These are phyloP conservation scores for Pueraria montana DNA, from an alignment of 306 rosid genomes.

Conservation along the genomic window DNA sequence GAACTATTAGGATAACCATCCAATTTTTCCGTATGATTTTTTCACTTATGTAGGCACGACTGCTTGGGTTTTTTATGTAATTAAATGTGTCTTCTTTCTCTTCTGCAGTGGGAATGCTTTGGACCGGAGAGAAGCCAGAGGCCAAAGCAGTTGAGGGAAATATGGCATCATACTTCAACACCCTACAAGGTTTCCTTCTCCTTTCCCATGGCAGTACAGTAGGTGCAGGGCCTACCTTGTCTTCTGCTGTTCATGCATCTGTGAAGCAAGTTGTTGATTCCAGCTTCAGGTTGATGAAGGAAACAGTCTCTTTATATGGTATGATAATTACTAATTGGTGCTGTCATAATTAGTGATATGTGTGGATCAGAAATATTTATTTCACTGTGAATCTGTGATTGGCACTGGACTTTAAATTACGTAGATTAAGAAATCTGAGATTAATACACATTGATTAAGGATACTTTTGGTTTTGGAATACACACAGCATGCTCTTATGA, in stretches of 20 bases:
- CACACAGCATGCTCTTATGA: background rate
- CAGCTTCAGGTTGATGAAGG: constrained; percentile 80
- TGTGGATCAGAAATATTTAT: background rate
- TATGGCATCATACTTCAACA: constrained; percentile 80
- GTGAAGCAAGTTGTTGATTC: constrained; percentile 80
- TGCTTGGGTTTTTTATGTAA: no score
- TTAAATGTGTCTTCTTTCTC: background rate
- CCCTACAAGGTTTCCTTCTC: constrained; percentile 84
- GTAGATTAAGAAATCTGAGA: constrained; percentile 7
- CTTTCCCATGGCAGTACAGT: constrained; percentile 77
- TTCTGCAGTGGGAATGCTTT: constrained; percentile 89
- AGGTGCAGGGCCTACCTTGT: constrained; percentile 85
- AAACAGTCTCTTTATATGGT: constrained; percentile 77
- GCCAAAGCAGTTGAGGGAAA: constrained; percentile 75
- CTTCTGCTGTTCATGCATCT: constrained; percentile 67
- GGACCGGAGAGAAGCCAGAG: constrained; percentile 75
- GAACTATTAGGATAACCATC: no score
- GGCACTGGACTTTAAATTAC: constrained; percentile 16
- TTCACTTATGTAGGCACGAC: no score
- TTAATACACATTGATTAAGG: background rate
- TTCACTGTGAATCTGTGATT: no score
- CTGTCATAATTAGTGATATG: background rate
- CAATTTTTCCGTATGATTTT: no score
- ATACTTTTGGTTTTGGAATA: constrained; percentile 1
- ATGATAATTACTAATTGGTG: background rate